A percentile compares a stretch with the other conserved stretches of the same genome.
Evolutionary conservation across 2,329 filamentous ascomycete genomes (phyloP).

Genomic region (Cladobotryum protrusum): DNA sequence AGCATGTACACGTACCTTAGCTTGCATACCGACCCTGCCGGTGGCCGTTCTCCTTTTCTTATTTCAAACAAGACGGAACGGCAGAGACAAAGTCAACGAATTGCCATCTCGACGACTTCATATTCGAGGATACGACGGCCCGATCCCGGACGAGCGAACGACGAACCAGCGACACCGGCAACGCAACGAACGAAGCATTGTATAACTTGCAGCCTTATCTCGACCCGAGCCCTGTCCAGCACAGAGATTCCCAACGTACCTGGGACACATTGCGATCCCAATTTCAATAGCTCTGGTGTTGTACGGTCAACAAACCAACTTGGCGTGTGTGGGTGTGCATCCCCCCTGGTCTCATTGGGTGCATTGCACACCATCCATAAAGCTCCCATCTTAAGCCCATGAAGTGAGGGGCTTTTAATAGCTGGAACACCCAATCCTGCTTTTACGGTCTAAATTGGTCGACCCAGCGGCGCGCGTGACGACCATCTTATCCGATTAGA

Average conservation of each 20-base stretch:
- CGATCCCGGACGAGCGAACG: no score
- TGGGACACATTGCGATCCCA: background rate
- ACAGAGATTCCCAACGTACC: background rate
- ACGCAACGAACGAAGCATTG: no score
- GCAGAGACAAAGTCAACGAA: no score
- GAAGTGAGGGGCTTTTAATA: background rate
- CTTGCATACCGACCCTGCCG: conserved; percentile 10
- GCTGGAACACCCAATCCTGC: background rate
- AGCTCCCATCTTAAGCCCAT: background rate
- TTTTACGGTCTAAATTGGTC: background rate
- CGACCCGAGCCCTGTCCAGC: no score
- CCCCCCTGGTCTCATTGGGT: background rate
- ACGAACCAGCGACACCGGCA: no score
- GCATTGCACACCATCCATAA: background rate
- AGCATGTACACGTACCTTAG: conserved; percentile 1
- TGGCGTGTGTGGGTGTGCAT: background rate
- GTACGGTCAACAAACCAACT: background rate
- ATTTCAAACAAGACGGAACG: background rate
- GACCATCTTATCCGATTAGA: background rate
- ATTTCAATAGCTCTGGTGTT: background rate
- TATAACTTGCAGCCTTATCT: no score
- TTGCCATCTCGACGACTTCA: no score
- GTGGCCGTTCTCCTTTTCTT: conserved; percentile 3
- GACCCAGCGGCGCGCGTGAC: background rate
- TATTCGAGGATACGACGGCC: no score